Conservation (phyloP, 176 grass and related monocot genomes). For the Olyra latifolia region DNA sequence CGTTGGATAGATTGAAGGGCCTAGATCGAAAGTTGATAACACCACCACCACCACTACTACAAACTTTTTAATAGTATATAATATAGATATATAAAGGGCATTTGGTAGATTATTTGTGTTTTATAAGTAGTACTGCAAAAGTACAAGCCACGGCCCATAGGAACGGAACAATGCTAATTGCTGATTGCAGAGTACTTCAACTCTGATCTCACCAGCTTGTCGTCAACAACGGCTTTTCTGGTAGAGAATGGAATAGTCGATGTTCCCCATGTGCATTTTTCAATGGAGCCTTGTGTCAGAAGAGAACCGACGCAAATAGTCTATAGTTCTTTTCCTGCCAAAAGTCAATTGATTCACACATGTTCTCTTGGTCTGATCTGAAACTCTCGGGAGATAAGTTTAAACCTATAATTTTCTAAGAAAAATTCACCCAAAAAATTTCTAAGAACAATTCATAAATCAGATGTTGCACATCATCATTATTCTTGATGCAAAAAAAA, state of each 20-base stretch:
- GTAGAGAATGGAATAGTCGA: constrained; percentile 8
- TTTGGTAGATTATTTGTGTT: constrained; percentile 2
- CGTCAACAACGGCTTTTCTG: background rate
- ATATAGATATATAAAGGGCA: no score
- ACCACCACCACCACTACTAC: no score
- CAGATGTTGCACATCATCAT: constrained; percentile 6
- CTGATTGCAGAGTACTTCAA: constrained; percentile 7
- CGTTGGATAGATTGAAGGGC: no score
- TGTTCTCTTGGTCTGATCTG: background rate
- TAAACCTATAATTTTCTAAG: background rate
- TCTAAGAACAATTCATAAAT: background rate
- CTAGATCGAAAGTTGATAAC: no score
- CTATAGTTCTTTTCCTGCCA: background rate
- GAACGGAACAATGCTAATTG: constrained; percentile 4
- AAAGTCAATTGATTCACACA: constrained; percentile 30
- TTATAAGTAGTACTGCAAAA: background rate
- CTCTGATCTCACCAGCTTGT: constrained; percentile 24
- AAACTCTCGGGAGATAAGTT: constrained; percentile 1
- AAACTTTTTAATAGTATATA: no score
- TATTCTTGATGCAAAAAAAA: background rate
- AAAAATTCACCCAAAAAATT: background rate
- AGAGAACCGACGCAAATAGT: constrained; percentile 36
- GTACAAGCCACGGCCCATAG: background rate
- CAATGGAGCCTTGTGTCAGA: constrained; percentile 25
- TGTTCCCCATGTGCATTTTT: constrained; percentile 36